phyloP scores from a whole-genome alignment of 495 filamentous ascomycete species.

The Astrocystis sublimbata region DNA sequence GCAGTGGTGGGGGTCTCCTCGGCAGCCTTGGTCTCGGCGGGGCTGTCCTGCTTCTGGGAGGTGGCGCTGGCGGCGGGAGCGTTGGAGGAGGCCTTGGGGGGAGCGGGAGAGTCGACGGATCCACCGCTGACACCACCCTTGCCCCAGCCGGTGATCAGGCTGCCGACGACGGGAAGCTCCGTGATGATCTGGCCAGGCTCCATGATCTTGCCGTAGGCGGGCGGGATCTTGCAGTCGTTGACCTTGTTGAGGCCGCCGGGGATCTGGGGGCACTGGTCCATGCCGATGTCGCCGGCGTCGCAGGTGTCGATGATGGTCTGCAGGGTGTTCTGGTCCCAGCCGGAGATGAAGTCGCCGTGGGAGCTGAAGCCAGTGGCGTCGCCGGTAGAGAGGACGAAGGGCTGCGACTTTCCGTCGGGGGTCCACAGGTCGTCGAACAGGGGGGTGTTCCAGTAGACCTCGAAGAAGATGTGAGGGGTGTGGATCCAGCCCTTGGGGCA shows the following conservation, averaged over 20 bases:
- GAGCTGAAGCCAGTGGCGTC: conserved; percentile 58
- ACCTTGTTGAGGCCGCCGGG: conserved; percentile 43
- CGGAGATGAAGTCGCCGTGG: conserved; percentile 73
- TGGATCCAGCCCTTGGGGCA: conserved; percentile 64
- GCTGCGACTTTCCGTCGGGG: conserved; percentile 54
- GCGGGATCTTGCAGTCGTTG: conserved; percentile 50
- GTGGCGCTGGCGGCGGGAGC: conserved; percentile 7
- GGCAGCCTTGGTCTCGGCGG: conserved; percentile 45
- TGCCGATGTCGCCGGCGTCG: conserved; percentile 51
- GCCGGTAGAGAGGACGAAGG: conserved; percentile 67
- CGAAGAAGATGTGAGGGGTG: conserved; percentile 64
- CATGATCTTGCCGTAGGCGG: conserved; percentile 40
- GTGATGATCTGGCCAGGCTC: conserved; percentile 30
- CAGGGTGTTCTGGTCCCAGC: conserved; percentile 65
- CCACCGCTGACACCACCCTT: conserved; percentile 31
- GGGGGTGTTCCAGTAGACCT: conserved; percentile 65
- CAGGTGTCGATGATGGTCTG: conserved; percentile 64
- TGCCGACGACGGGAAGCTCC: conserved; percentile 62
- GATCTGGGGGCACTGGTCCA: conserved; percentile 57
- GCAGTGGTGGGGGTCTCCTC: conserved; percentile 29
- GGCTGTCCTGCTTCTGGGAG: conserved; percentile 11
- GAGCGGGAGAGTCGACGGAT: conserved; percentile 23
- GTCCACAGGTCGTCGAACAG: conserved; percentile 58
- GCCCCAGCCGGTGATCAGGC: conserved; percentile 40
- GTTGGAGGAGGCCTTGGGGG: conserved; percentile 6